phyloP scores from a whole-genome alignment of 805 yeast species.

The Candida adriatica region DNA sequence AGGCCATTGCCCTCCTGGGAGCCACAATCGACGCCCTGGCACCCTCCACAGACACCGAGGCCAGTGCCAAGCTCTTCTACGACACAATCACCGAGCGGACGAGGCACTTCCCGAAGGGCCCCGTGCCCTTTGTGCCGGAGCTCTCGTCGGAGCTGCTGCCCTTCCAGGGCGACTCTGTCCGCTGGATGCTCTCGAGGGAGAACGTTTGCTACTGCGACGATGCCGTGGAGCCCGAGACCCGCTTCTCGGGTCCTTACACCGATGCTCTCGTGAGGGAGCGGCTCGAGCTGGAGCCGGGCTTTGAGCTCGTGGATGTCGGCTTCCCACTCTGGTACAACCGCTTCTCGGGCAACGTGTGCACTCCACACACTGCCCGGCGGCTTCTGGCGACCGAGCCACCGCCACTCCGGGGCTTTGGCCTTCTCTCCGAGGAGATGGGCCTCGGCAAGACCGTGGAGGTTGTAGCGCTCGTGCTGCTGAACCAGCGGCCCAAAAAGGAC shows the following conservation, averaged over 20 bases:
- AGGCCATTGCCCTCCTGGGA: no score
- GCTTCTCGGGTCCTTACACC: slow-evolving; percentile 14
- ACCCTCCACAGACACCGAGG: no score
- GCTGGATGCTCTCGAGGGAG: slow-evolving; percentile 52
- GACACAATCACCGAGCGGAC: slow-evolving; percentile 43
- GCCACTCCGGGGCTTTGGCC: slow-evolving; percentile 33
- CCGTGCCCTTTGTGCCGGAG: slow-evolving; percentile 30
- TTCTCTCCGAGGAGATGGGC: slow-evolving; percentile 95
- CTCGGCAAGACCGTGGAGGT: slow-evolving; percentile 91
- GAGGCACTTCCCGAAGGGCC: slow-evolving; percentile 13
- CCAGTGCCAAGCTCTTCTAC: slow-evolving; percentile 42
- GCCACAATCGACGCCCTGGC: no score
- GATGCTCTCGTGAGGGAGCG: slow-evolving; percentile 24
- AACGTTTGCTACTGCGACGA: slow-evolving; percentile 31
- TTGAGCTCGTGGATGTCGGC: slow-evolving; percentile 29
- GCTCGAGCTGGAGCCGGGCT: slow-evolving; percentile 48
- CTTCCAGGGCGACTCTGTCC: slow-evolving; percentile 48
- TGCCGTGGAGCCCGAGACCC: slow-evolving; percentile 18
- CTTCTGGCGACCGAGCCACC: slow-evolving; percentile 23
- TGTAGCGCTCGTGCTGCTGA: slow-evolving; percentile 53
- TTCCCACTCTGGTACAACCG: slow-evolving; percentile 38
- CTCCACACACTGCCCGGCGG: slow-evolving; percentile 25
- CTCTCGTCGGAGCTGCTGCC: slow-evolving; percentile 36
- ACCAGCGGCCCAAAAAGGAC: slow-evolving; percentile 40
- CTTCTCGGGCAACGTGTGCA: slow-evolving; percentile 41